Evolutionary conservation across 345 rosid species (phyloP), one percentile per base, ranked within the genome.

Genomic region (Eucalyptus caleyi): DNA sequence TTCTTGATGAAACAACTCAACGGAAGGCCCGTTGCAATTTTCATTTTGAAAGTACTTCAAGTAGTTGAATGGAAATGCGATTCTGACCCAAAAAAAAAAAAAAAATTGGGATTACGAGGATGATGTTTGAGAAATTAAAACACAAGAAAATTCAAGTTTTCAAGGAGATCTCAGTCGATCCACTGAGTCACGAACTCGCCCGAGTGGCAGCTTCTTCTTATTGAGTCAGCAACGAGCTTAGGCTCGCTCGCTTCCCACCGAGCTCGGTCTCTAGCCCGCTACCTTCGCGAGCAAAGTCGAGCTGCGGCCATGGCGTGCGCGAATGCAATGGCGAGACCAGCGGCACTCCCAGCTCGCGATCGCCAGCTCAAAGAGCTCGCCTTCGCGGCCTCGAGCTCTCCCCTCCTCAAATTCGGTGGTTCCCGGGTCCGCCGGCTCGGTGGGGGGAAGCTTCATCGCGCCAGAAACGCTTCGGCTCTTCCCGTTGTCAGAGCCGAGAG

Each of bases 401-500:
- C 91, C 88, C 90, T 51, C 49, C 91, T 92, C 82, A 90, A 91
- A 77, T 77, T 77, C 30, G 30, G 85, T 26, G 85, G 27, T 53
- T 89, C 92, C 62, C 91, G 89, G 32, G 86, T 92, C 21, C 81
- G 92, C 88, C 88, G 51, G 67, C 90, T 90, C 86, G 87, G 59
- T 89, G 87, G 90, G 88, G 87, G 90, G 88, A 86, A 89, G 69
- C 19, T 91, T 3, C 92, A 90, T 88, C 53, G 89, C 89, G 21
- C 92, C 37, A 91, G 88, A 88, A 89, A 87, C 69, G 87, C 92
- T 42, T 93, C 92, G n/a, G 34, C 88, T 90, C 16, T 92, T 56
- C 95, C 94, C 88, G 51, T 91, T 32, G 88, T 95, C 86, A 93
- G 95, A 91, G 96, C 97, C 24, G 94, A 94, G 91, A 90, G 89